Evolutionary conservation across 2,329 filamentous ascomycete genomes (phyloP), one percentile per base, ranked within the genome.

Genomic region (Calonectria pseudoturangicola): DNA sequence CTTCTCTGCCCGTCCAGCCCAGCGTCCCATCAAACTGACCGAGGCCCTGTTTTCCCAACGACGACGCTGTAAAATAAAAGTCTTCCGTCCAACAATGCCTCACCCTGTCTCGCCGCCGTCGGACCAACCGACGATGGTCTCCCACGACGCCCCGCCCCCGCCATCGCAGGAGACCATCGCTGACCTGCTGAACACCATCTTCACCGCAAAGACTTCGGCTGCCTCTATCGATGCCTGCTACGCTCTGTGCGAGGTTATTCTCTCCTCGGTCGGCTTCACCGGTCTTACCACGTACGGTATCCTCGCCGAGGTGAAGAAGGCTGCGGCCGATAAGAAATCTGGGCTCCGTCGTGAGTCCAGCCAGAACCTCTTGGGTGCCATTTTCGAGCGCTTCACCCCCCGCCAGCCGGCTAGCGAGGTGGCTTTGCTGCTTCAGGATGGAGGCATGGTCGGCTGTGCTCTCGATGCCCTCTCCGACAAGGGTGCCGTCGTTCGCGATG

Each of bases 241-340:
- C 77, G 87, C 84, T 21, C 87, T 92, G n/a, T 92, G 90, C 85
- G 88, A 91, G 78, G 81, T 91, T 28, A 82, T 93, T 8, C 83
- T 90, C 76, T 87, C 87, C 83, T 86, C 87, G 47, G 86, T 90
- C 73, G 89, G 89, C 75, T 87, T 87, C 79, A 84, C 83, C 47
- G 90, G 90, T 71, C 86, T 92, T 63, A 80, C 84, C 45, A 79
- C 86, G 62, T 92, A 91, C 80, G 89, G 88, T 75, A 82, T 92
- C 76, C 80, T 91, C 33, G 83, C 86, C 79, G 89, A 91, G 82
- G 76, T 91, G 74, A 90, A 88, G 82, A 91, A 98, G 89, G 95
- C 94, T 45, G 95, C 96, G 4, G 87, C 89, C 79, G 95, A 98
- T 87, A 99, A 98, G 92, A 99, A 99, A 89, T 96, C 93, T 84